Evolutionary conservation across 1,284 basidiomycete genomes (phyloP), one percentile per base, ranked within the genome.

Genomic region (Ustilago bromivora): DNA sequence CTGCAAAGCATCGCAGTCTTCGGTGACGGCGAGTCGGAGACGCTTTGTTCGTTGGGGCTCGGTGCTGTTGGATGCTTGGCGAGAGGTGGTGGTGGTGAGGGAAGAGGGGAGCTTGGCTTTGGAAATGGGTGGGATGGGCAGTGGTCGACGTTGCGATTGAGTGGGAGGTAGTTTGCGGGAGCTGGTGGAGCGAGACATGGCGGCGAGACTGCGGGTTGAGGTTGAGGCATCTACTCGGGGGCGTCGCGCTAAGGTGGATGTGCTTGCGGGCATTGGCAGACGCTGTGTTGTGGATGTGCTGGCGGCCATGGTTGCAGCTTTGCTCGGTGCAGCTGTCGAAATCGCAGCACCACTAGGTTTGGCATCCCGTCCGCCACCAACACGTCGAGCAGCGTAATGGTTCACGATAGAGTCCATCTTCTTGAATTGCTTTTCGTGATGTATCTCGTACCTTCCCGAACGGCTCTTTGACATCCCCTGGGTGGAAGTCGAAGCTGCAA

Each of bases 351-450:
- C 47, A 34, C 36, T 49, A 12, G 63, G 17, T 15, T 66, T 55
- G 52, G 51, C 12, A 11, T 38, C 7, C 1, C 35, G 63, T 32
- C 56, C 64, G 13, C 53, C 67, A 35, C 71, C 71, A 5, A 66
- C 60, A 15, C 76, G 71, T n/a, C 61, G 56, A 19, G 78, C 80
- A 52, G 80, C 78, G 17, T 81, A 81, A 31, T 81, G 80, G 11
- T 75, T 75, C 23, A 74, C 76, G 35, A 81, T 81, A 13, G 78
- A 78, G 36, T 80, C 79, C 80, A 81, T 80, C 63, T 73, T 71
- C 15, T 69, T 61, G 57, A 81, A 81, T 15, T 75, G 70, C 11
- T 63, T 65, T 36, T 80, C 76, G 47, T 81, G 80, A 12, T 70
- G 64, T 35, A 66, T 68, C 57, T 78, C 72, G 47, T 81, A 82